phyloP scores from a whole-genome alignment of 2,329 filamentous ascomycete species.

The Diaporthe vexans region DNA sequence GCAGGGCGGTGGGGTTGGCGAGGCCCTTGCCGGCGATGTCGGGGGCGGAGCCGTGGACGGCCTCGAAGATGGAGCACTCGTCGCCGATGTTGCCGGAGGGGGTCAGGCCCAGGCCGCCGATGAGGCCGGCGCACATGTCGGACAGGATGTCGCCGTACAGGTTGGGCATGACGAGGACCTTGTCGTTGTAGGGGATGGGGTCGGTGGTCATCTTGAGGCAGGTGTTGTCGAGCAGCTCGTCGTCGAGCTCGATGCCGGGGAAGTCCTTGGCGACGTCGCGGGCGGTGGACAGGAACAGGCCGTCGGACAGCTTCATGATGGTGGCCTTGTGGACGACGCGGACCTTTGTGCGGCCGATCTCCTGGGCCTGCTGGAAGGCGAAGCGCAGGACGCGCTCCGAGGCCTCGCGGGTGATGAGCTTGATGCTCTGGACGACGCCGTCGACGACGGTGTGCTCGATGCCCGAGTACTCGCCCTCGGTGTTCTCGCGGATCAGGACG shows the following conservation, averaged over 20 bases:
- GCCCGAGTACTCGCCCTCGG: constrained; percentile 51
- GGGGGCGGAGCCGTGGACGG: constrained; percentile 96
- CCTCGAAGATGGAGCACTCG: constrained; percentile 99
- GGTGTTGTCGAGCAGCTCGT: constrained; percentile 98
- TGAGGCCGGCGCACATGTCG: constrained; percentile 99
- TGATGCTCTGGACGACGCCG: constrained; percentile 98
- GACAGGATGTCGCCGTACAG: constrained; percentile 99
- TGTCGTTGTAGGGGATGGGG: constrained; percentile 97
- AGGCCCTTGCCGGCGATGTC: constrained; percentile 97
- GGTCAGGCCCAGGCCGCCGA: constrained; percentile 96
- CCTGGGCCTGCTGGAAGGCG: constrained; percentile 97
- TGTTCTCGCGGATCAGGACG: constrained; percentile 93
- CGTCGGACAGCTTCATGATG: constrained; percentile 99
- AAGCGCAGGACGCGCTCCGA: constrained; percentile 96
- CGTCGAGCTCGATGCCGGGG: constrained; percentile 95
- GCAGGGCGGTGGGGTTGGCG: constrained; percentile 96
- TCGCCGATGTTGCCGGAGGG: constrained; percentile 99
- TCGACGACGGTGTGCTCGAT: constrained; percentile 56
- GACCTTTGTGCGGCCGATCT: constrained; percentile 95
- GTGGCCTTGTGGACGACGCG: constrained; percentile 99
- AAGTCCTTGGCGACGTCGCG: constrained; percentile 93
- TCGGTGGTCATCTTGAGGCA: constrained; percentile 99
- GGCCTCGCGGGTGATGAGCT: constrained; percentile 97
- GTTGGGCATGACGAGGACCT: constrained; percentile 98
- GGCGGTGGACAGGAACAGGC: constrained; percentile 93